phyloP scores from a whole-genome alignment of 371 early-diverging fungal species.

The Mortierella sp. region DNA sequence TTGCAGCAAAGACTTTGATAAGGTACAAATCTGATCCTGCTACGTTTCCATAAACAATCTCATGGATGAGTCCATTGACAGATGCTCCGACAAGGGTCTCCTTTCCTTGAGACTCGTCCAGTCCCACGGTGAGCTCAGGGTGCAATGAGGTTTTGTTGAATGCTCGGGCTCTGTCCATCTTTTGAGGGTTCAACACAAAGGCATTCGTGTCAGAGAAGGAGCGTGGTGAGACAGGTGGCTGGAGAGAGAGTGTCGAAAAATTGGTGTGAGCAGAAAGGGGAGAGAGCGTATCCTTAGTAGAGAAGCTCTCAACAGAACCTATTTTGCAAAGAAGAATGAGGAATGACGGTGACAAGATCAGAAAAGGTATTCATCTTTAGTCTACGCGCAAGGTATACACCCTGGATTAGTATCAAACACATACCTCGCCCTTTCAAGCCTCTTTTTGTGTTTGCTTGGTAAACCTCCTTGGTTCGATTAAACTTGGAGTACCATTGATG shows the following conservation, averaged over 20 bases:
- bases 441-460: conserved; percentile 16
- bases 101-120: conserved; percentile 15
- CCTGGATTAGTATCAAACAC: neutral
- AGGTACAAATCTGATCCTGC: conserved; percentile 26
- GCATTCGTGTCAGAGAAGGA: conserved; percentile 1
- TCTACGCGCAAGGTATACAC: neutral
- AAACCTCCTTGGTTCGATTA: conserved; percentile 29
- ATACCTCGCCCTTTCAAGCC: conserved; percentile 5
- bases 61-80: conserved; percentile 72
- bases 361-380: too few species aligned
- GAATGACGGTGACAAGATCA: too few species aligned
- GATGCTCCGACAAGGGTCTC: conserved; percentile 65
- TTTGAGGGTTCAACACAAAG: conserved; percentile 13
- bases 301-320: conserved; percentile 28
- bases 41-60: conserved; percentile 64
- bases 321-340: neutral
- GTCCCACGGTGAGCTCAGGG: conserved; percentile 58
- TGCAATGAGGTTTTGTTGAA: conserved; percentile 63
- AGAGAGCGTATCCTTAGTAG: conserved; percentile 16
- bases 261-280: conserved; percentile 21
- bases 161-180: conserved; percentile 49
- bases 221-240: conserved; percentile 27
- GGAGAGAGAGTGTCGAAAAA: conserved; percentile 22
- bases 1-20: conserved; percentile 62
- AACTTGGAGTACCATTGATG: conserved; percentile 49